These are phyloP conservation scores for Lactarius deliciosus DNA, from an alignment of 768 basidiomycete species.

Conservation along the genomic window DNA sequence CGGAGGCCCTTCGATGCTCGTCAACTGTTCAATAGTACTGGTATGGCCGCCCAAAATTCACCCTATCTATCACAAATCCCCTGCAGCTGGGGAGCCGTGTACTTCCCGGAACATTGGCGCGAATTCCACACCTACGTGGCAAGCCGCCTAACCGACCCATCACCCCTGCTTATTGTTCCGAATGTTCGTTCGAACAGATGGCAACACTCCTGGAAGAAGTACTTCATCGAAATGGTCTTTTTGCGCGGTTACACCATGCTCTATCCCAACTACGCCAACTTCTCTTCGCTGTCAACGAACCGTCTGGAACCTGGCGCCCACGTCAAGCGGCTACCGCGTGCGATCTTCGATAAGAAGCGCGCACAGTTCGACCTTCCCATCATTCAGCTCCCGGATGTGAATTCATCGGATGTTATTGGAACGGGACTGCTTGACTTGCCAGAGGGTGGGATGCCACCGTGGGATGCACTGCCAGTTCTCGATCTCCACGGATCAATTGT, in stretches of 20 bases:
- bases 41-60: slow-evolving; percentile 46
- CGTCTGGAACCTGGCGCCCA: slow-evolving; percentile 85
- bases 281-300: slow-evolving; percentile 82
- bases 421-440: slow-evolving; percentile 61
- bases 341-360: slow-evolving; percentile 53
- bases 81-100: slow-evolving; percentile 90
- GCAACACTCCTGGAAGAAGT: slow-evolving; percentile 85
- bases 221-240: slow-evolving; percentile 83
- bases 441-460: slow-evolving; percentile 48
- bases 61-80: slow-evolving; percentile 87
- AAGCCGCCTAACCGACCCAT: slow-evolving; percentile 53
- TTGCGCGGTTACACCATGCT: slow-evolving; percentile 85
- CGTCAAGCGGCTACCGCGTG: slow-evolving; percentile 55
- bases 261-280: slow-evolving; percentile 78
- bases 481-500: slow-evolving; percentile 48
- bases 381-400: slow-evolving; percentile 47
- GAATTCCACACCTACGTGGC: slow-evolving; percentile 81
- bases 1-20: slow-evolving; percentile 68
- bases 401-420: slow-evolving; percentile 28
- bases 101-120: slow-evolving; percentile 87
- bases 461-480: slow-evolving; percentile 60
- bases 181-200: slow-evolving; percentile 78
- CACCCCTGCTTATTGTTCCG: slow-evolving; percentile 56
- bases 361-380: slow-evolving; percentile 68
- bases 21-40: slow-evolving; percentile 47